Evolutionary conservation across 1,284 basidiomycete species (phyloP), one percentile per base, ranked within the genome.

Genomic region (Trichosporon ovoides): DNA sequence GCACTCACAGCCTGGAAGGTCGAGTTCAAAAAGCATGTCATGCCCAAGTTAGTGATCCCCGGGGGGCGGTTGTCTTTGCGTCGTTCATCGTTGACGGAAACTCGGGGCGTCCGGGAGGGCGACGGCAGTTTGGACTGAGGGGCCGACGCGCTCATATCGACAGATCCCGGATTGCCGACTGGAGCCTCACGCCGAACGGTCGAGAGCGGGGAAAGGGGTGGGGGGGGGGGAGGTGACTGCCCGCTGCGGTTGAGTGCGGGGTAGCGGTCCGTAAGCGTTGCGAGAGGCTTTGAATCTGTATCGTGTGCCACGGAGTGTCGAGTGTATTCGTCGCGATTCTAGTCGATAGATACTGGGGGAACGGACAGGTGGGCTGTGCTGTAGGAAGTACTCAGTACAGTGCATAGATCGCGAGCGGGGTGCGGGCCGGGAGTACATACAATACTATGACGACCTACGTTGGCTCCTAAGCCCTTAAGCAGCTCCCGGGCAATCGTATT

Each of bases 1-100:
- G 20, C 52, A 77, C 79, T 56, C 63, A 83, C 80, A 34, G 82
- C 81, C 71, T 86, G 91, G 36, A 94, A 80, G 19, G 90, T 89
- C 18, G 89, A 91, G 77, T 93, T 94, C 84, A 94, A 88, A 77
- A 91, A 94, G 77, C 91, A 93, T 0, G 90, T 92, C 77, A 93
- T 93, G 46, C 89, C 89, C 78, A 91, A 87, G 74, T 92, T 92
- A 64, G 87, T 74, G 35, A 92, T 81, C 1, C 90, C 90, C 10
- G 72, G 67, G 10, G 76, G 76, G 57, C 72, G 76, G 56, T 63
- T 53, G 24, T 31, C 34, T 40, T 18, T 24, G 40, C 38, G 43
- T 18, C 43, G 43, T 24, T 48, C 43, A 48, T 48, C 43, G 34
- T 35, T 38, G 16, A 9, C 22, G 7, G 51, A 52, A n/a, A 31